Conservation (phyloP, 345 rosid species). For the Brassica juncea region DNA sequence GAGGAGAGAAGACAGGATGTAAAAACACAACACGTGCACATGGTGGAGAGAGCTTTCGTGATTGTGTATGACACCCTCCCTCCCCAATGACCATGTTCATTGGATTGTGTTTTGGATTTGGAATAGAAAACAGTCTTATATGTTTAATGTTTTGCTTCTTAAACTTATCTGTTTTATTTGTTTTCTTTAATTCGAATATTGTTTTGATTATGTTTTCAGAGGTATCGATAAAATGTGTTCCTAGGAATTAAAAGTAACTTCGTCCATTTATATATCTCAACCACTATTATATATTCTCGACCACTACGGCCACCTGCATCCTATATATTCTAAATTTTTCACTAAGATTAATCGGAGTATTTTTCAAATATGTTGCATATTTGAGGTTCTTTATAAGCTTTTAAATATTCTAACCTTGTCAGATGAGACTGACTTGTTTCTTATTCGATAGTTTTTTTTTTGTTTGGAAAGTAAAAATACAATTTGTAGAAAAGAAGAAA, state of each 20-base stretch:
- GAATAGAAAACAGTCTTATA: not conserved
- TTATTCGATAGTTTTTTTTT: not conserved
- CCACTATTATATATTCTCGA: not conserved
- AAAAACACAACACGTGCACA: slow-evolving; percentile 26
- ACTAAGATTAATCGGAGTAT: not conserved
- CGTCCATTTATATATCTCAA: not conserved
- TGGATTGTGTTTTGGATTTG: slow-evolving; percentile 14
- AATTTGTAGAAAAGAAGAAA: not conserved
- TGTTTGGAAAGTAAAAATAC: not conserved
- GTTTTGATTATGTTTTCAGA: slow-evolving; percentile 14
- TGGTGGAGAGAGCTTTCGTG: slow-evolving; percentile 2
- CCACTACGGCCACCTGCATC: not conserved
- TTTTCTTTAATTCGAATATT: not conserved
- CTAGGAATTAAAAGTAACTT: not conserved
- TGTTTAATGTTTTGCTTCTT: slow-evolving; percentile 11
- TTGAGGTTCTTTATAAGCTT: not conserved
- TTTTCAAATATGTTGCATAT: not conserved
- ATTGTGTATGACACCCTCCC: not conserved
- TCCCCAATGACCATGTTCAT: not conserved
- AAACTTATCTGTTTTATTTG: not conserved
- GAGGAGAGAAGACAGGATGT: slow-evolving; percentile 81
- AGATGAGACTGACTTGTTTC: not conserved
- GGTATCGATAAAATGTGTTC: slow-evolving; percentile 4
- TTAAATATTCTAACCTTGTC: not conserved
- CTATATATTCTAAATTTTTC: not conserved